These are phyloP conservation scores for Actinomucor elegans DNA, from an alignment of 371 early-diverging fungal genomes.

Conservation along the genomic window DNA sequence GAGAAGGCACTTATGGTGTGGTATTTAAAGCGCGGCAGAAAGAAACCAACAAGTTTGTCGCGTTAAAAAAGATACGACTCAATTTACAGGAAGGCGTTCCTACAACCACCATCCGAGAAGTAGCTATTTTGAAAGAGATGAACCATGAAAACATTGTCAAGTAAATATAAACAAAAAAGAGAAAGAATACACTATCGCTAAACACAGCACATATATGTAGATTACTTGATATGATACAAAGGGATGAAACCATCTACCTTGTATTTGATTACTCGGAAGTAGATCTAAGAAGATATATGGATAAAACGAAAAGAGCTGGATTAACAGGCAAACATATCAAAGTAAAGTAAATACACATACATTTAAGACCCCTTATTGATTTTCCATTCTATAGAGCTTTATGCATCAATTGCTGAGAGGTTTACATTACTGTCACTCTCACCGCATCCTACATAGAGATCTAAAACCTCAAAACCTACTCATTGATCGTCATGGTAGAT, in stretches of 20 bases:
- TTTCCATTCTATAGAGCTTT: slow-evolving; percentile 74
- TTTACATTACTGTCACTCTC: slow-evolving; percentile 83
- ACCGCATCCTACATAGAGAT: slow-evolving; percentile 90
- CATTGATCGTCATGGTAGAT: slow-evolving; percentile 83
- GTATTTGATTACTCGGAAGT: slow-evolving; percentile 97
- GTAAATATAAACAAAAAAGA: slow-evolving; percentile 48
- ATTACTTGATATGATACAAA: slow-evolving; percentile 90
- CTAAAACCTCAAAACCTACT: slow-evolving; percentile 93
- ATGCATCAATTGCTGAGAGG: slow-evolving; percentile 87
- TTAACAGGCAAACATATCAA: slow-evolving; percentile 69
- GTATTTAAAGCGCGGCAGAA: slow-evolving; percentile 92
- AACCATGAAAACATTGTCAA: slow-evolving; percentile 91
- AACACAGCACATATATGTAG: too few relatives aligned
- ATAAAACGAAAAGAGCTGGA: slow-evolving; percentile 59
- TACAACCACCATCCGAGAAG: slow-evolving; percentile 94
- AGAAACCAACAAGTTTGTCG: slow-evolving; percentile 79
- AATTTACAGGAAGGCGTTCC: slow-evolving; percentile 95
- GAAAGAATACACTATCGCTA: too few relatives aligned
- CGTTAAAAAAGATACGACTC: slow-evolving; percentile 93
- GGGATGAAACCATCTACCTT: slow-evolving; percentile 88
- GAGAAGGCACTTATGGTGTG: slow-evolving; percentile 92
- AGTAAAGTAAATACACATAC: slow-evolving; percentile 36
- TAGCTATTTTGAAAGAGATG: slow-evolving; percentile 95
- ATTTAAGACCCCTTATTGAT: too few relatives aligned
- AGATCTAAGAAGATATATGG: slow-evolving; percentile 96